Conservation (phyloP, 768 basidiomycete genomes). For the Heimioporus sp. region DNA sequence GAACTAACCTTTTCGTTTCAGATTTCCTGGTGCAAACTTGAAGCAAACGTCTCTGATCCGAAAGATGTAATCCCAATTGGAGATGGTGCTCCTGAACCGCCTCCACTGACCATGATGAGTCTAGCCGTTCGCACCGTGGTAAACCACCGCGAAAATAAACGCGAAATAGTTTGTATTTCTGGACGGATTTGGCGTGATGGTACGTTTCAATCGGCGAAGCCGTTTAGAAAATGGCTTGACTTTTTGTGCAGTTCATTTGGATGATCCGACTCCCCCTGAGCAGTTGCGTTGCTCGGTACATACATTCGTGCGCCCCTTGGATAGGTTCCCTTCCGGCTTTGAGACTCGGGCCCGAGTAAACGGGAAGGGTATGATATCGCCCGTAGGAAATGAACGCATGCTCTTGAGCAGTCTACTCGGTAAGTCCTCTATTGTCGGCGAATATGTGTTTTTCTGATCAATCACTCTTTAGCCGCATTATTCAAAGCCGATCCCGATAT, state of each 20-base stretch:
- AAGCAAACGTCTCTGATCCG: conserved; percentile 78
- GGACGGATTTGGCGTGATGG: conserved; percentile 80
- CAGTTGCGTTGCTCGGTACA: conserved; percentile 77
- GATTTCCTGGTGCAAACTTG: conserved; percentile 98
- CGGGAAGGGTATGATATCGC: conserved; percentile 65
- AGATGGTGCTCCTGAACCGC: conserved; percentile 74
- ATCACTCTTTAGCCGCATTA: conserved; percentile 52
- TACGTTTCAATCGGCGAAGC: conserved; percentile 26
- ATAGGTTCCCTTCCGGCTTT: conserved; percentile 82
- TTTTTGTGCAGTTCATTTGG: conserved; percentile 65
- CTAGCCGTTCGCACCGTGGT: conserved; percentile 86
- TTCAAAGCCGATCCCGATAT: conserved; percentile 92
- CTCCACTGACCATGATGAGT: conserved; percentile 89
- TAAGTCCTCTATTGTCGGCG: conserved; percentile 28
- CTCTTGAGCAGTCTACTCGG: conserved; percentile 81
- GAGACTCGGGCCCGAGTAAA: conserved; percentile 65
- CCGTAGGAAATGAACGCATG: conserved; percentile 80
- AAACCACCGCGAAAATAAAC: conserved; percentile 90
- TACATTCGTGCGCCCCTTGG: conserved; percentile 89
- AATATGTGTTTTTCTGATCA: background rate
- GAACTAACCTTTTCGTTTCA: conserved; percentile 27
- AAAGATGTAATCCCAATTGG: conserved; percentile 85
- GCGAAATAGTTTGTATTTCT: conserved; percentile 88
- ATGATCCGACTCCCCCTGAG: conserved; percentile 91
- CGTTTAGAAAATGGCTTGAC: background rate